Base-by-base conservation (phyloP, 495 filamentous ascomycete species). In the Chlorociboria aeruginascens region DNA sequence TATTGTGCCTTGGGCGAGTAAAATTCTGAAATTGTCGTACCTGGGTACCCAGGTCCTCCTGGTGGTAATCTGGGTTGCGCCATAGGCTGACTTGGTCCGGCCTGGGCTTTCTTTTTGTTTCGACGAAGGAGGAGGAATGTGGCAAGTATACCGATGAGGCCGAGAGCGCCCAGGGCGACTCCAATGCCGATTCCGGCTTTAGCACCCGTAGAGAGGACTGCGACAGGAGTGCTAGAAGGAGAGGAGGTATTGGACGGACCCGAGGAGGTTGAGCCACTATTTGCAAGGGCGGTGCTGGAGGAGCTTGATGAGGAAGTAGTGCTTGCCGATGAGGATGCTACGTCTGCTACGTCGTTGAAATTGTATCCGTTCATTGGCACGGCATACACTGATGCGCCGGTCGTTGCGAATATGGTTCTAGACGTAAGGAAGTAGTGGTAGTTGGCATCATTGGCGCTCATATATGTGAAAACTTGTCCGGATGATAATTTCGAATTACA, bases 111-210 rank as follows among this genome's bases (percentile, higher is more conserved):
- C 38, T 52, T 59, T 25, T 53, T 50, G 12, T 40, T 41, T 35
- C 54, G 56, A 33, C 43, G 50, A 42, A 57, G 48, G 50, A 56
- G 46, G 43, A 59, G 51, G 12, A 57, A 29, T 10, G 40, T 48
- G 17, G 53, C 56, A 16, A 50, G 46, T 11, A 59, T 39, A n/a
- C 50, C 56, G 17, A 48, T 48, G 4, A 59, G 40, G 13, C 56
- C 56, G 8, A 55, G 53, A 8, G 57, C 45, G 8, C 51, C 55
- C n/a, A 61, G 14, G 10, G 52, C 49, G 11, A 51, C 58, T 4
- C 58, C 58, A 9, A 61, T 30, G 4, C 58, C 58, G 47, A 61
- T 61, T 25, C 53, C 59, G 6, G 51, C 50, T 14, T 52, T 53
- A 3, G 46, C 52, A 11, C 55, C 52, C 13, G 52, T 32, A 17